These are phyloP conservation scores for Bolboschoenoplectus hybrid DNA, from an alignment of 202 grass and related monocot species.

Conservation along the genomic window DNA sequence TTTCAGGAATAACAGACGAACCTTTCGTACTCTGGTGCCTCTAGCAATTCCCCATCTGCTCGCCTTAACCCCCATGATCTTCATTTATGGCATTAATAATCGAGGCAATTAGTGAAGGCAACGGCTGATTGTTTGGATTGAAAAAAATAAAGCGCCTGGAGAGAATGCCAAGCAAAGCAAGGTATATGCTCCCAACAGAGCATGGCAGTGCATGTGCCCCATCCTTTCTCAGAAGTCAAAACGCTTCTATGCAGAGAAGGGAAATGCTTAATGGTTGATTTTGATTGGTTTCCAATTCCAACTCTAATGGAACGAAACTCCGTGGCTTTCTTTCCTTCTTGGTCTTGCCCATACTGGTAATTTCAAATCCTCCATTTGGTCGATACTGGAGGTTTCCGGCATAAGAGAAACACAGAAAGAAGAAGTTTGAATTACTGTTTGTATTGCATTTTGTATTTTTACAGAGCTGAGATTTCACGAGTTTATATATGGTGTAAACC, in stretches of 20 bases:
- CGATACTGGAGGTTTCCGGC: background rate
- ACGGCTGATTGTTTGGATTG: background rate
- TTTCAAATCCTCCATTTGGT: slow-evolving; percentile 1
- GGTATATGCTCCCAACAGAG: too few relatives aligned
- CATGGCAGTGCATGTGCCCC: too few relatives aligned
- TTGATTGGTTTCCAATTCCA: too few relatives aligned
- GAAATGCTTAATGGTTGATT: too few relatives aligned
- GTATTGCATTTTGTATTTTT: too few relatives aligned
- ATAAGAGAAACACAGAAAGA: background rate
- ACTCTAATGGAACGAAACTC: background rate
- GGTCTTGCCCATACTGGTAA: background rate
- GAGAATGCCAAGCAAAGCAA: slow-evolving; percentile 1
- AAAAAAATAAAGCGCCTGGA: background rate
- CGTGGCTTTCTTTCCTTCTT: background rate
- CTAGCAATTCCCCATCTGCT: slow-evolving; percentile 18
- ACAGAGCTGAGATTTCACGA: too few relatives aligned
- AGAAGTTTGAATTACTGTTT: too few relatives aligned
- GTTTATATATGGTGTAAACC: too few relatives aligned
- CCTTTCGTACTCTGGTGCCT: slow-evolving; percentile 3
- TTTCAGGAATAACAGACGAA: slow-evolving; percentile 18
- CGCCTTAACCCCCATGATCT: background rate
- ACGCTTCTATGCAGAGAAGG: too few relatives aligned
- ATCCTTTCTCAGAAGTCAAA: too few relatives aligned
- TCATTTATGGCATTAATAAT: background rate
- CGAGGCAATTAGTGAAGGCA: background rate